These are phyloP conservation scores for Elsinoe batatas DNA, from an alignment of 2,329 filamentous ascomycete species.

Conservation along the genomic window DNA sequence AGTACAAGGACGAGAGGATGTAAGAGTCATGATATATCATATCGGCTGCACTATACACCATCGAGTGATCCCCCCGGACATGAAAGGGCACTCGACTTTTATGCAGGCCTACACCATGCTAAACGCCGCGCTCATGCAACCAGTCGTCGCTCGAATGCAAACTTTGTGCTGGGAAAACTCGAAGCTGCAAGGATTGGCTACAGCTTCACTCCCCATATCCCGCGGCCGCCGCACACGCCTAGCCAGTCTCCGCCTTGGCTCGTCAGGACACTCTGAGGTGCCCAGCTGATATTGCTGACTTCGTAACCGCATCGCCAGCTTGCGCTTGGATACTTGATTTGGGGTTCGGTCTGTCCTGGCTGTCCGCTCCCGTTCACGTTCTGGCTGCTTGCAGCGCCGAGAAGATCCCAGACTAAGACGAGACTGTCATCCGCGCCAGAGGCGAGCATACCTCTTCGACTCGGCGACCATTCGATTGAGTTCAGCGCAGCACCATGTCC, in stretches of 20 bases:
- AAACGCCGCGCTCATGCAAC: constrained; percentile 9
- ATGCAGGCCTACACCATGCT: constrained; percentile 6
- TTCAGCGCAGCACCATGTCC: constrained; percentile 81
- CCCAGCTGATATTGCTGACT: constrained; percentile 76
- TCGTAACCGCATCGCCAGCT: constrained; percentile 83
- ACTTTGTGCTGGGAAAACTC: not conserved
- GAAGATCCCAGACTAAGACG: constrained; percentile 86
- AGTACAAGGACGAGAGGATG: constrained; percentile 20
- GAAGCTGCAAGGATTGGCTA: constrained; percentile 17
- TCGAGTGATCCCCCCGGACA: not conserved
- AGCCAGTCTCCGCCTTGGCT: constrained; percentile 72
- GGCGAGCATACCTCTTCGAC: constrained; percentile 74
- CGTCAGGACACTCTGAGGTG: constrained; percentile 58
- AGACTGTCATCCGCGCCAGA: constrained; percentile 87
- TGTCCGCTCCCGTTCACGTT: constrained; percentile 12
- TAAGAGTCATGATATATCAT: constrained; percentile 3
- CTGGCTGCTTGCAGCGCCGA: constrained; percentile 44
- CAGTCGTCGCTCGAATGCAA: constrained; percentile 2
- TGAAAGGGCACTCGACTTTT: not conserved
- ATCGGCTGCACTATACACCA: not conserved
- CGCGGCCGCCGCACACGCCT: constrained; percentile 68
- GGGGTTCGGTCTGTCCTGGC: constrained; percentile 19
- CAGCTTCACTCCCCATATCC: constrained; percentile 65
- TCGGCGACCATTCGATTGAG: constrained; percentile 91
- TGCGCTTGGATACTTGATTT: constrained; percentile 59